These are phyloP conservation scores for Ogataea trehalophila DNA, from an alignment of 805 yeast genomes.

Conservation along the genomic window DNA sequence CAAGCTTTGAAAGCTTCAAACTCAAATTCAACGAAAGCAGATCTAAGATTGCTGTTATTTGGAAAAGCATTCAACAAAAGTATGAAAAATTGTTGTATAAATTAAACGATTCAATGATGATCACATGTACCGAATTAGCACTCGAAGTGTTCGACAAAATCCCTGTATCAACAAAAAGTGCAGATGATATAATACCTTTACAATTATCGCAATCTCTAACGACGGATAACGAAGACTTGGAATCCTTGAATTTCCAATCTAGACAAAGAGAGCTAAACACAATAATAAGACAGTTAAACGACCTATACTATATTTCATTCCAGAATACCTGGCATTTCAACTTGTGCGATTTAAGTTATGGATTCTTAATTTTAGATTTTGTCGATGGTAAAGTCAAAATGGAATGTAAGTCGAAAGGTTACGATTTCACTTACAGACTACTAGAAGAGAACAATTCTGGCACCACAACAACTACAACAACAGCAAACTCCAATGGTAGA, in stretches of 20 bases:
- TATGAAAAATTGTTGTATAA: slow-evolving; percentile 38
- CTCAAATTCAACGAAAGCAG: slow-evolving; percentile 58
- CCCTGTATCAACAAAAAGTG: slow-evolving; percentile 41
- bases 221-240: slow-evolving; percentile 33
- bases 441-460: background rate
- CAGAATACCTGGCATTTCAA: slow-evolving; percentile 77
- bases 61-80: slow-evolving; percentile 55
- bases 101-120: slow-evolving; percentile 38
- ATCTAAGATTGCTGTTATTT: slow-evolving; percentile 55
- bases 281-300: slow-evolving; percentile 47
- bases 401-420: slow-evolving; percentile 55
- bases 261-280: slow-evolving; percentile 37
- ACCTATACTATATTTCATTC: slow-evolving; percentile 57
- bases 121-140: slow-evolving; percentile 48
- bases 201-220: slow-evolving; percentile 21
- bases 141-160: slow-evolving; percentile 58
- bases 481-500: background rate
- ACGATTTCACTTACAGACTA: slow-evolving; percentile 51
- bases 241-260: slow-evolving; percentile 37
- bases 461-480: background rate
- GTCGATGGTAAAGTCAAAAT: slow-evolving; percentile 45
- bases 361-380: slow-evolving; percentile 40
- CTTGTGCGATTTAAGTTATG: slow-evolving; percentile 56
- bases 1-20: slow-evolving; percentile 59
- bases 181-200: slow-evolving; percentile 30